Evolutionary conservation across 2,329 filamentous ascomycete species (phyloP).

Genomic region (Trichoderma brevicompactum): DNA sequence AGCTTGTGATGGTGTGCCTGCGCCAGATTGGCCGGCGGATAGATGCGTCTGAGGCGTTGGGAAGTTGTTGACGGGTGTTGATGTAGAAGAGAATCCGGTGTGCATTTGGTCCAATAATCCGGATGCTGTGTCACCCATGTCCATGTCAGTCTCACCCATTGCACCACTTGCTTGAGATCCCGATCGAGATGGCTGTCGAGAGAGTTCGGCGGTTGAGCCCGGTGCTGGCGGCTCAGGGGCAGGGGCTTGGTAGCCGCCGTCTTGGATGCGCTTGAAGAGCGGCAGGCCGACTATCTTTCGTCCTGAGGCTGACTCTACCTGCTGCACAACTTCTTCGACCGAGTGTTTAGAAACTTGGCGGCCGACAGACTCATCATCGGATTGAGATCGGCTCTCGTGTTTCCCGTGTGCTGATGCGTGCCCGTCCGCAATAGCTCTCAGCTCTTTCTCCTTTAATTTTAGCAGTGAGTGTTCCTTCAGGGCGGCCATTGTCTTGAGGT

Average conservation of each 20-base stretch:
- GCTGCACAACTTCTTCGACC: constrained; percentile 73
- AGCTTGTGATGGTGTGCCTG: constrained; percentile 59
- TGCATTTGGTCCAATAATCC: constrained; percentile 72
- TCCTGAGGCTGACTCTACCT: constrained; percentile 73
- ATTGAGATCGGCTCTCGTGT: constrained; percentile 61
- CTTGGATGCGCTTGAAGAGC: constrained; percentile 72
- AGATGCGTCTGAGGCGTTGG: constrained; percentile 63
- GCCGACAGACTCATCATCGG: constrained; percentile 51
- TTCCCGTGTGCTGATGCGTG: constrained; percentile 65
- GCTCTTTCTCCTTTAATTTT: constrained; percentile 73
- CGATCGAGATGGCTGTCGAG: constrained; percentile 59
- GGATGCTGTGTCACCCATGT: constrained; percentile 67
- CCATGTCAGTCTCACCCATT: constrained; percentile 63
- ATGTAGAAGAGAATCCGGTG: constrained; percentile 61
- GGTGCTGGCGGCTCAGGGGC: constrained; percentile 47
- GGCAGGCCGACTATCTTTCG: constrained; percentile 68
- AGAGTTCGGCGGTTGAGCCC: constrained; percentile 43
- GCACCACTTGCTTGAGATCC: constrained; percentile 61
- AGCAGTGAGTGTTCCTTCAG: constrained; percentile 73
- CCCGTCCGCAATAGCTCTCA: constrained; percentile 68
- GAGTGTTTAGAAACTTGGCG: constrained; percentile 52
- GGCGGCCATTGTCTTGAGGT: constrained; percentile 74
- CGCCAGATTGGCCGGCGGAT: constrained; percentile 60
- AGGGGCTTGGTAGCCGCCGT: constrained; percentile 74
- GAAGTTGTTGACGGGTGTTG: constrained; percentile 65